These are phyloP conservation scores for Benincasa hispida DNA, from an alignment of 306 rosid species.

Conservation along the genomic window DNA sequence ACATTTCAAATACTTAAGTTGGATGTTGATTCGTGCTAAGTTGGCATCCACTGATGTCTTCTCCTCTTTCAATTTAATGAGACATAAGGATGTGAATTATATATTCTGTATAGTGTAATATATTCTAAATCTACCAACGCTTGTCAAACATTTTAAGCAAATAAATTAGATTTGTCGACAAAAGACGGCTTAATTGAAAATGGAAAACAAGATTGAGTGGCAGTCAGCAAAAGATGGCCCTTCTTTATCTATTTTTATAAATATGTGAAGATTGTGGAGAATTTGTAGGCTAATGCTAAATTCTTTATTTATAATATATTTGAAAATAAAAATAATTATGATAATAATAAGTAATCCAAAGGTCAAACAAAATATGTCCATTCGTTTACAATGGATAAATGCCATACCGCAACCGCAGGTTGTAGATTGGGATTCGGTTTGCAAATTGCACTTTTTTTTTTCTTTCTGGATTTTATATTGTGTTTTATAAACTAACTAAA, in stretches of 20 bases:
- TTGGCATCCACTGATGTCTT: too few relatives aligned
- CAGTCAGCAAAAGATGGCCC: neutral
- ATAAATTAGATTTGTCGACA: neutral
- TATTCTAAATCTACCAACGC: neutral
- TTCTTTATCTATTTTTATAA: neutral
- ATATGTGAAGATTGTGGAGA: neutral
- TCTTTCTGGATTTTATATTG: too few relatives aligned
- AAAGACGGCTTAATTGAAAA: neutral
- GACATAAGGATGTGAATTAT: neutral
- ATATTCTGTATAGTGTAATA: too few relatives aligned
- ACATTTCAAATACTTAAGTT: too few relatives aligned
- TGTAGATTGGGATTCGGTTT: neutral
- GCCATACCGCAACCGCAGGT: neutral
- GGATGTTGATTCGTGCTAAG: too few relatives aligned
- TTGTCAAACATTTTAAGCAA: neutral
- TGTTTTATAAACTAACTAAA: too few relatives aligned
- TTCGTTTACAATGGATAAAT: neutral
- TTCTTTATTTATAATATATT: too few relatives aligned
- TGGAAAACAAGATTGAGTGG: neutral
- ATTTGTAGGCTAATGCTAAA: neutral
- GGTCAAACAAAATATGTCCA: neutral
- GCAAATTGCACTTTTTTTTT: neutral
- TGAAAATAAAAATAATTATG: too few relatives aligned
- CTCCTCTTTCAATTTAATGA: too few relatives aligned
- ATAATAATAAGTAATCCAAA: neutral